Base-by-base conservation (phyloP, 176 grass and related monocot species). In the Phyllostachys edulis region DNA sequence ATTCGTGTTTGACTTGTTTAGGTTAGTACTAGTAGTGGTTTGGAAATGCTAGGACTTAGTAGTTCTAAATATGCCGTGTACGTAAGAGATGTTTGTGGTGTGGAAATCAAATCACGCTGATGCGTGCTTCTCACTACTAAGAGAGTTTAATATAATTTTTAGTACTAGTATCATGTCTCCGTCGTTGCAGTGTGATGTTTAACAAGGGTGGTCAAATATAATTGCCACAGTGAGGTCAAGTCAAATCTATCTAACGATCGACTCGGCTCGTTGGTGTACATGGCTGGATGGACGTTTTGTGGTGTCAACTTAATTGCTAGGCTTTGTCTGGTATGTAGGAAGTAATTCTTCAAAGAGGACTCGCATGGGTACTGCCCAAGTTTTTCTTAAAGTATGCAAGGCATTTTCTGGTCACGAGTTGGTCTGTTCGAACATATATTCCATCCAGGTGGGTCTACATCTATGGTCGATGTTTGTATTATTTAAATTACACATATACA, bases 1-100 rank as follows among this genome's bases (percentile, higher is more conserved):
- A 38, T 24, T 57, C 69, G 67, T 12, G 40, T 79, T 60, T 86
- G 84, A 82, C 79, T 67, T 8, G 24, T 29, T 44, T 23, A 41
- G 27, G 32, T 32, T 29, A 64, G 24, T 16, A 16, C 11, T 27
- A 27, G 20, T 15, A 2, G 60, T 40, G 4, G 4, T 20, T 20
- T 7, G 4, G 5, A 18, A 49, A 56, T 38, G 11, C 45, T 27
- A 57, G 67, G 42, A 38, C 32, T 41, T 73, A 20, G 5, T 13
- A 6, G 15, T 40, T 20, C 55, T 50, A 32, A 34, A 3, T 21
- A 27, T 27, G 21, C 9, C 29, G 51, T 69, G 24, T 9, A 54
- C 54, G 78, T 59, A 57, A 75, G 80, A 57, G 26, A 9, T 38
- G 77, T 3, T 3, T 4, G 24, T 37, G 46, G 15, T 74, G 16